Conservation (phyloP, 306 rosid species). For the Biancaea sappan region DNA sequence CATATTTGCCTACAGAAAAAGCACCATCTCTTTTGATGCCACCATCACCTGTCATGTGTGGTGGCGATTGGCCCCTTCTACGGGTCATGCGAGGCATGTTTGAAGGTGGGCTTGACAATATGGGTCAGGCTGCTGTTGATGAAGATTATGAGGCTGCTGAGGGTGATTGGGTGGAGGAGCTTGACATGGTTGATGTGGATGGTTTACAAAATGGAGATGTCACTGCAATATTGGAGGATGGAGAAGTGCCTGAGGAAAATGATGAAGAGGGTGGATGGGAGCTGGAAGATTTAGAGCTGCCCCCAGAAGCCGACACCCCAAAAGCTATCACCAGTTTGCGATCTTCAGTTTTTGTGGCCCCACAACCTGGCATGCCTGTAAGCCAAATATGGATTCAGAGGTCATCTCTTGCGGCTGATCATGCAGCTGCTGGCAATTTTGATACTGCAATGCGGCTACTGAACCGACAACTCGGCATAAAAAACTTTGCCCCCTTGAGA, state of each 20-base stretch:
- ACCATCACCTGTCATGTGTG: conserved; percentile 67
- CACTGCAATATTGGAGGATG: conserved; percentile 60
- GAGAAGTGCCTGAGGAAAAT: conserved; percentile 63
- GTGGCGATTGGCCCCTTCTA: conserved; percentile 94
- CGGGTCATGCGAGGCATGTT: conserved; percentile 83
- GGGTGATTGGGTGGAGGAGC: conserved; percentile 83
- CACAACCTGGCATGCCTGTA: conserved; percentile 89
- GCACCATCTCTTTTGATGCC: conserved; percentile 75
- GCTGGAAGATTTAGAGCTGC: conserved; percentile 86
- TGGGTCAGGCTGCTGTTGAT: conserved; percentile 48
- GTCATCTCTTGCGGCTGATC: conserved; percentile 94
- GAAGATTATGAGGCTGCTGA: conserved; percentile 77
- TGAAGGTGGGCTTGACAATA: conserved; percentile 73
- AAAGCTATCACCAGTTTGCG: conserved; percentile 61
- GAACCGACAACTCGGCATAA: conserved; percentile 85
- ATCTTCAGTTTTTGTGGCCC: conserved; percentile 69
- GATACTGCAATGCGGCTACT: conserved; percentile 93
- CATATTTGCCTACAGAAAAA: conserved; percentile 70
- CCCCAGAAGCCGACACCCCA: conserved; percentile 84
- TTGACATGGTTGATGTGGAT: conserved; percentile 70
- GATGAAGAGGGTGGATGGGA: conserved; percentile 93
- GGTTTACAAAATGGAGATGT: conserved; percentile 72
- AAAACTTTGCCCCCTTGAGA: conserved; percentile 70
- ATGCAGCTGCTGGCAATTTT: conserved; percentile 91
- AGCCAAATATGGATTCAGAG: conserved; percentile 89